Percentiles rank a stretch among this genome's conserved stretches.
Conservation (phyloP, 2,329 filamentous ascomycete genomes). For the Diaporthe sp. region DNA sequence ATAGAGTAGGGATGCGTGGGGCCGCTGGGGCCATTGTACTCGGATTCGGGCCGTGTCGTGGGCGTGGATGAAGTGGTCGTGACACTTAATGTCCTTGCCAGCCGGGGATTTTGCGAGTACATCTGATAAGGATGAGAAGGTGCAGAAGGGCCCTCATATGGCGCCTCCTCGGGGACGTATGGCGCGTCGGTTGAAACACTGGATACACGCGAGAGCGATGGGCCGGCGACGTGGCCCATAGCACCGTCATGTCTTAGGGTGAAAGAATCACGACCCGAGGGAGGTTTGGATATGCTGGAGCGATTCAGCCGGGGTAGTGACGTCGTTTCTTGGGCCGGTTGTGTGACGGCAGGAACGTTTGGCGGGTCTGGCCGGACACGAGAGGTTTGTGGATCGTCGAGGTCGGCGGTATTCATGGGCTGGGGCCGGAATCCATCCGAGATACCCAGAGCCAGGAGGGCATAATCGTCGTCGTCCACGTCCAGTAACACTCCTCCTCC, state of each 20-base stretch:
- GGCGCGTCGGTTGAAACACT: conserved; percentile 55
- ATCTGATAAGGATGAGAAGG: conserved; percentile 89
- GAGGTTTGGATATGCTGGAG: conserved; percentile 71
- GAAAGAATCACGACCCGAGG: conserved; percentile 63
- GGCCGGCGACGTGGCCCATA: conserved; percentile 49
- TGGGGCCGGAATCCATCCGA: conserved; percentile 40
- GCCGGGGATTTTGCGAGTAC: conserved; percentile 84
- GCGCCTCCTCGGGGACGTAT: conserved; percentile 67
- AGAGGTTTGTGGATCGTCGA: conserved; percentile 3
- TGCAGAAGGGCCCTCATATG: conserved; percentile 77
- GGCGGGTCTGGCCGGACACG: conserved; percentile 16
- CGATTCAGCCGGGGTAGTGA: conserved; percentile 52
- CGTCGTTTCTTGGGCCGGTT: conserved; percentile 1
- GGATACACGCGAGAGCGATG: conserved; percentile 46
- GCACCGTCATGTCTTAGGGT: conserved; percentile 67
- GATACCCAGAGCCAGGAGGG: conserved; percentile 38
- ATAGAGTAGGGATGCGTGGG: conserved; percentile 89
- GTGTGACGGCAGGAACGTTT: conserved; percentile 1
- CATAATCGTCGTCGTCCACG: conserved; percentile 39
- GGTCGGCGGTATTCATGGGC: conserved; percentile 10
- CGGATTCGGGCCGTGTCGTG: conserved; percentile 51
- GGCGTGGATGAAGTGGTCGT: conserved; percentile 63
- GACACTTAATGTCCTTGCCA: conserved; percentile 79
- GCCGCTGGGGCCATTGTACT: conserved; percentile 72
- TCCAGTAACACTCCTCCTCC: conserved; percentile 6